A percentile compares a stretch with the other conserved stretches of the same genome.
phyloP scores from a whole-genome alignment of 148 eudicot species.

The Cornus kousa region DNA sequence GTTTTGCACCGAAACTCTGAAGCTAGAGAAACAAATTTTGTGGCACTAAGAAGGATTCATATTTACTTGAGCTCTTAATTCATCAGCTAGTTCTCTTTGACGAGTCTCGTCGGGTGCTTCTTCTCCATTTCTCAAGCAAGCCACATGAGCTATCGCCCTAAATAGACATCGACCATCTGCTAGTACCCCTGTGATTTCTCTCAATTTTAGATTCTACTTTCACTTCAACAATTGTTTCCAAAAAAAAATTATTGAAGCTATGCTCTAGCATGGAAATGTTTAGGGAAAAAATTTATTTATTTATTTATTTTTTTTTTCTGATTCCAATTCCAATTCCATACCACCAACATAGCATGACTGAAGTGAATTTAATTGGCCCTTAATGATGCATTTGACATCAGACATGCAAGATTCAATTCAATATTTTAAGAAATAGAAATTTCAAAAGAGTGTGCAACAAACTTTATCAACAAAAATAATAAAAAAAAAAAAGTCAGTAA shows the following conservation, averaged over 20 bases:
- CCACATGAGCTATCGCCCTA: slow-evolving; percentile 77
- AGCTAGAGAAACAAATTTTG: neutral
- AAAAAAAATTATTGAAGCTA: neutral
- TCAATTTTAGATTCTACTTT: neutral
- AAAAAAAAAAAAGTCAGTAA: no score
- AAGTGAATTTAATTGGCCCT: no score
- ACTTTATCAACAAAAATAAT: no score
- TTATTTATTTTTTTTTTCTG: no score
- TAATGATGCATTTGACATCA: no score
- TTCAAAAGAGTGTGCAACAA: no score
- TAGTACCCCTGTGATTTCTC: slow-evolving; percentile 39
- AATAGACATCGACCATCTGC: slow-evolving; percentile 81
- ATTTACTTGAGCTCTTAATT: slow-evolving; percentile 68
- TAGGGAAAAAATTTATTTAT: no score
- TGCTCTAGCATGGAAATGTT: neutral
- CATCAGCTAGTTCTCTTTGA: slow-evolving; percentile 75
- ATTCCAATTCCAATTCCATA: no score
- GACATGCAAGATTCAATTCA: no score
- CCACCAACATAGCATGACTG: no score
- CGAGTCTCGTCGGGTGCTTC: slow-evolving; percentile 65
- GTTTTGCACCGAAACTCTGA: no score
- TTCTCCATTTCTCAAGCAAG: slow-evolving; percentile 68
- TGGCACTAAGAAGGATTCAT: neutral
- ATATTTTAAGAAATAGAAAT: no score
- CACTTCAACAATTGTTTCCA: neutral